These are phyloP conservation scores for Melanopsichium pennsylvanicum DNA, from an alignment of 1,284 basidiomycete species.

Conservation along the genomic window DNA sequence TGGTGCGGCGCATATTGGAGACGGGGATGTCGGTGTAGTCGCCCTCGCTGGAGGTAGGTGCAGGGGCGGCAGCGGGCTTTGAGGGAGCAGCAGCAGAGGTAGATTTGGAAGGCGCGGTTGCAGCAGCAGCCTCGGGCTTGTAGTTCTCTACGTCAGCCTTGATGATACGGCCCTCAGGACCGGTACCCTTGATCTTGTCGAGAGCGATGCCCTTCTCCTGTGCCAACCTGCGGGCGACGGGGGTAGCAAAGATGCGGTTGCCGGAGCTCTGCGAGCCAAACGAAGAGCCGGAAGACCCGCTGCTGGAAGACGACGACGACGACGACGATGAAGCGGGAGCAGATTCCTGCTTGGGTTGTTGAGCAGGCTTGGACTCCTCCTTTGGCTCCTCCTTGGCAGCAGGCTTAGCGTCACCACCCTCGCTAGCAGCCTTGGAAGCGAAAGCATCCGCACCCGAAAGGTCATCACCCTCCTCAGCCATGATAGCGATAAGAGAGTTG, in stretches of 20 bases:
- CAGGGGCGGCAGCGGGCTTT: conserved; percentile 26
- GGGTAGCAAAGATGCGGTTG: conserved; percentile 82
- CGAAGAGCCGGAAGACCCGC: conserved; percentile 28
- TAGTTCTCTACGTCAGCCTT: conserved; percentile 93
- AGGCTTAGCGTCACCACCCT: conserved; percentile 62
- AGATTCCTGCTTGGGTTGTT: conserved; percentile 54
- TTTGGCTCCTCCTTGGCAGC: conserved; percentile 51
- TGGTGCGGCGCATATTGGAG: conserved; percentile 92
- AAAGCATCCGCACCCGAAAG: conserved; percentile 75
- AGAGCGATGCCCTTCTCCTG: conserved; percentile 93
- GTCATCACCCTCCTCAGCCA: conserved; percentile 68
- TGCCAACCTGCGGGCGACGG: conserved; percentile 95
- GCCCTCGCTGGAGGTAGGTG: conserved; percentile 66
- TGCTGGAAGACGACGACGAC: conserved; percentile 15
- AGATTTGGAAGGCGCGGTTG: conserved; percentile 25
- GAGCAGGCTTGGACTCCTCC: conserved; percentile 42
- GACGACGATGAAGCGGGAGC: conserved; percentile 20
- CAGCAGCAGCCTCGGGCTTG: conserved; percentile 62
- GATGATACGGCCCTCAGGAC: conserved; percentile 91
- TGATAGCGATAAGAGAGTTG: conserved; percentile 66
- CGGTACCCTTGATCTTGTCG: conserved; percentile 88
- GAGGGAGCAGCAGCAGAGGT: conserved; percentile 32
- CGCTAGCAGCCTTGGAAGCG: conserved; percentile 71
- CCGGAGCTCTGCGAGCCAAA: conserved; percentile 45
- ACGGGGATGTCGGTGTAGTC: conserved; percentile 91